Evolutionary conservation across 176 grass and related monocot species (phyloP).

Genomic region (Aegilops umbellulata): DNA sequence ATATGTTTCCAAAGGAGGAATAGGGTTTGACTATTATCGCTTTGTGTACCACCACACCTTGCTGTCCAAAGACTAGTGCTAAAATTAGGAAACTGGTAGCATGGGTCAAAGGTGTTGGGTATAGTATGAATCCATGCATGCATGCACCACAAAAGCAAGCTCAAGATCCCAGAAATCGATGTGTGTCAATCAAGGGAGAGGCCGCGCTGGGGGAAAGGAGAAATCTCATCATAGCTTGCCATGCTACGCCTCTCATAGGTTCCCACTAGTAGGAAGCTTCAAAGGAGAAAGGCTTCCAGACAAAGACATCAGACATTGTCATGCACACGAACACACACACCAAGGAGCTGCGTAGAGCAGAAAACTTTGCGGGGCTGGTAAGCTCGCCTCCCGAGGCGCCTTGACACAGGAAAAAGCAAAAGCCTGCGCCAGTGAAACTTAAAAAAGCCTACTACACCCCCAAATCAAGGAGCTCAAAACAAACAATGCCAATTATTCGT

Average conservation of each 20-base stretch:
- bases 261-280: constrained; percentile 45
- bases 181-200: constrained; percentile 30
- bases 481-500: constrained; percentile 6
- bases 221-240: constrained; percentile 19
- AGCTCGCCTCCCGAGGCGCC: constrained; percentile 41
- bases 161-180: constrained; percentile 61
- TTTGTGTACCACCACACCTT: neutral
- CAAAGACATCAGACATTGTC: constrained; percentile 40
- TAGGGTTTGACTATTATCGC: neutral
- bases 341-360: constrained; percentile 39
- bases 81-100: neutral
- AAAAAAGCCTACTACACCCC: neutral
- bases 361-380: constrained; percentile 54
- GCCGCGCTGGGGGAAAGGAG: neutral
- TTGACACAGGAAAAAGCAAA: constrained; percentile 6
- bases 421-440: neutral
- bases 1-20: neutral
- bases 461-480: constrained; percentile 5
- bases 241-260: constrained; percentile 30
- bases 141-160: constrained; percentile 28
- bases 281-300: constrained; percentile 36
- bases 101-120: constrained; percentile 33
- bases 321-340: constrained; percentile 51
- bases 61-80: neutral
- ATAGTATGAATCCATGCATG: constrained; percentile 29